Evolutionary conservation across 345 rosid genomes (phyloP), one percentile per base, ranked within the genome.

Genomic region (Citrus medica): DNA sequence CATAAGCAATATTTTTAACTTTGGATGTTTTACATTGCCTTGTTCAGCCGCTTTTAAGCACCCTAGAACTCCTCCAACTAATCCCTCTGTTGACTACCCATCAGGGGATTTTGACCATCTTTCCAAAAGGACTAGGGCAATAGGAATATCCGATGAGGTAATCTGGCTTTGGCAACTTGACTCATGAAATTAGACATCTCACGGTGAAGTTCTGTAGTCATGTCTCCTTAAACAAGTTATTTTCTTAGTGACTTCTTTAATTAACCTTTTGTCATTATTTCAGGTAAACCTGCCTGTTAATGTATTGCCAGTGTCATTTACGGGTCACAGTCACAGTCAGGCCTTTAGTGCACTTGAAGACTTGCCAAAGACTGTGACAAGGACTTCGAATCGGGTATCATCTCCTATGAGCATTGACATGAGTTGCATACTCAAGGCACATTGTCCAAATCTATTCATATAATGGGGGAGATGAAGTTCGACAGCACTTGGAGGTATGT

Each of bases 111-210:
- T 98, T 67, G 97, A 95, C 74, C 94, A 92, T 87, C 87, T 91
- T 82, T 83, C 98, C 60, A 95, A 95, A 78, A 84, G 99, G 89
- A 88, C 96, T 62, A 93, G 98, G 86, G 94, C 98, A 27, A 68
- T 93, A 92, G 99, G 98, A 74, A 89, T 93, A 62, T 67, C 97
- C 76, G 99, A 95, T 76, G 98, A 95, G 98, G 99, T 93, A 83
- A 63, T 78, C 65, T 59, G 10, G 48, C n/a, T 75, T 85, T 53
- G 55, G 17, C 25, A 27, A 19, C n/a, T n/a, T 53, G 46, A 61
- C 33, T 37, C 32, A 9, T 60, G 59, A 21, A 78, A 40, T 28
- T 69, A 51, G 76, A 32, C 6, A 58, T 33, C 62, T 56, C 17
- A 33, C 19, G 7, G 28, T 62, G 42, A 16, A 33, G 16, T 16